Percentiles rank a stretch among this genome's conserved stretches.
These are phyloP conservation scores for Penicillium sclerotigenum DNA, from an alignment of 2,329 filamentous ascomycete genomes.

Conservation along the genomic window DNA sequence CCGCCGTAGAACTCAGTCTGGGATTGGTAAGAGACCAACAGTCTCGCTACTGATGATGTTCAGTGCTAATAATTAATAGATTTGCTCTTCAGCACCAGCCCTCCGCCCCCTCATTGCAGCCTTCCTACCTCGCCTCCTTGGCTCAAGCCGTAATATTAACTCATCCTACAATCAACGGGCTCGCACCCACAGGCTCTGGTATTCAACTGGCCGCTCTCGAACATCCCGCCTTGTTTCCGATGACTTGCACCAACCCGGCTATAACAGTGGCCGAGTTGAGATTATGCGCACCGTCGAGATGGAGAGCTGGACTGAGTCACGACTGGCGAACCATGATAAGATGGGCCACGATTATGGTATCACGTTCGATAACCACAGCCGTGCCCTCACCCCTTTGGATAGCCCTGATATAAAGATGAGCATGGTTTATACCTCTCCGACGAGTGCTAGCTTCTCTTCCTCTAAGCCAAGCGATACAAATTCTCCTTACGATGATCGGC, in stretches of 20 bases:
- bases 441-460: conserved; percentile 22
- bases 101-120: conserved; percentile 34
- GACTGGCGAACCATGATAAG: conserved; percentile 11
- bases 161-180: conserved; percentile 18
- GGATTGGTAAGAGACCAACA: conserved; percentile 30
- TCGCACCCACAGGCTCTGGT: conserved; percentile 23
- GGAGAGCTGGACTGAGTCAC: conserved; percentile 32
- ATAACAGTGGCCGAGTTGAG: conserved; percentile 27
- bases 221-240: conserved; percentile 13
- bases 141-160: conserved; percentile 24
- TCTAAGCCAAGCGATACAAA: conserved; percentile 5
- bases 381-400: conserved; percentile 11
- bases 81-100: conserved; percentile 39
- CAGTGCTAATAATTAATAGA: conserved; percentile 20
- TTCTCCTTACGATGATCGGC: conserved; percentile 1
- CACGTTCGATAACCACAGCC: conserved; percentile 13
- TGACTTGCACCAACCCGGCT: conserved; percentile 14
- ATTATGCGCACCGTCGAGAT: conserved; percentile 38
- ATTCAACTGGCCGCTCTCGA: conserved; percentile 24
- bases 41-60: background rate
- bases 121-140: conserved; percentile 33
- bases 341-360: conserved; percentile 20
- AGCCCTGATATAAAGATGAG: conserved; percentile 20
- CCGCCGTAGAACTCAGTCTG: conserved; percentile 34
- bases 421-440: conserved; percentile 21